Base-by-base conservation (phyloP, 352 stramenopile species). In the Phytopythium cucurbitacearum region DNA sequence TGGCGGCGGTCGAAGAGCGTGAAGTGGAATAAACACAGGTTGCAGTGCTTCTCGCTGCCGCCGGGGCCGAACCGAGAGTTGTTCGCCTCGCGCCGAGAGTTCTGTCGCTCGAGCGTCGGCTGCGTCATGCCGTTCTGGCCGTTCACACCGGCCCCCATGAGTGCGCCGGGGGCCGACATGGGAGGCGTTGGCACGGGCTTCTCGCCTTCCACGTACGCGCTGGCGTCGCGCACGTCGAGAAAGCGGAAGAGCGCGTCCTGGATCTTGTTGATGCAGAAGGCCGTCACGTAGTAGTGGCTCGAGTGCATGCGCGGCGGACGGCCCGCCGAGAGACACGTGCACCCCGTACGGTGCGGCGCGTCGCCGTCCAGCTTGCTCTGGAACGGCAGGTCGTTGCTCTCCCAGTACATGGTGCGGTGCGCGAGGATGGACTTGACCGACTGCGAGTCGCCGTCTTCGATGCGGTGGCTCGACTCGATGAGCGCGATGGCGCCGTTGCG, bases 361-460 rank as follows among this genome's bases (percentile, higher is more conserved):
- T 94, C 84, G 33, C 84, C 84, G 36, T 94, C 81, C 13, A 94
- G 61, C 15, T 73, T 70, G 6, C 71, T 85, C 73, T 94, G 84
- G 62, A 91, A 91, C 9, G 61, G 60, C 36, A 72, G 46, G 56
- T 94, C 84, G 50, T 94, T 90, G 56, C 80, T 90, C 59, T 94
- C 81, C 86, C 86, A 96, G 66, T 96, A 94, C 80, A 96, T 94
- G 6, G 84, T 90, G 43, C 85, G 86, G 51, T 93, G 81, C 21
- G 85, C 84, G 28, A 96, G 60, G 52, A 96, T 91, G 37, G 73
- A 88, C 59, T 93, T 91, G 51, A 93, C 83, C 5, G 81, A 91
- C 53, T 93, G 82, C 49, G 83, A 89, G 64, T 94, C 85, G 40
- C 81, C 83, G 49, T 91, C 81, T 54, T 91, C 82, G 43, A 93